Evolutionary conservation across 345 rosid genomes (phyloP).

Genomic region (Alliaria petiolata): DNA sequence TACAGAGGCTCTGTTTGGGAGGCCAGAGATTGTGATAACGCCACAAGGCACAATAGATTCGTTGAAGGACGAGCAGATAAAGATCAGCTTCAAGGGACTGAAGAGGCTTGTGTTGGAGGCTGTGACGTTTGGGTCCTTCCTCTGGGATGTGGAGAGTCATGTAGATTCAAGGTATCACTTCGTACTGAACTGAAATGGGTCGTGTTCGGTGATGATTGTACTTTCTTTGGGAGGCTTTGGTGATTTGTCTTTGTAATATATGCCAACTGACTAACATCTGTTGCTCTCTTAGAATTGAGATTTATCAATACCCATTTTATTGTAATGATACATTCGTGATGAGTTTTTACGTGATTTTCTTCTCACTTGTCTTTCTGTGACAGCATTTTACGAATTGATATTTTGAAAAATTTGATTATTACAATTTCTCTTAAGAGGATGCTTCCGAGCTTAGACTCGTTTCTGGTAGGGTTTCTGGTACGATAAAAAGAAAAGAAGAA

Average conservation of each 20-base stretch:
- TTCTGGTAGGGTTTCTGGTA: too few species aligned
- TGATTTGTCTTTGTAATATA: constrained; percentile 18
- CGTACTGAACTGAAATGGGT: constrained; percentile 49
- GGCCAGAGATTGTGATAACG: constrained; percentile 77
- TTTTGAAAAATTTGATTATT: too few species aligned
- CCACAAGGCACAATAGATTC: constrained; percentile 76
- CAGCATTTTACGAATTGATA: too few species aligned
- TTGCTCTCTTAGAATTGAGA: neutral
- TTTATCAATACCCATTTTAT: neutral
- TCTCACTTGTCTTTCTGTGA: too few species aligned
- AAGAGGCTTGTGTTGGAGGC: constrained; percentile 94
- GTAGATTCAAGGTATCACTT: constrained; percentile 97
- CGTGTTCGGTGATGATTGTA: neutral
- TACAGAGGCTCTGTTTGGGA: constrained; percentile 93
- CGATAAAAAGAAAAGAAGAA: too few species aligned
- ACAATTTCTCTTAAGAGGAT: too few species aligned
- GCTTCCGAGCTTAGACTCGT: too few species aligned
- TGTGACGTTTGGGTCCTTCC: constrained; percentile 92
- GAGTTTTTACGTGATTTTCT: too few species aligned
- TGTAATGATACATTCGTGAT: neutral
- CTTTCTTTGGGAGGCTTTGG: constrained; percentile 10
- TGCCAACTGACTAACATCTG: constrained; percentile 3
- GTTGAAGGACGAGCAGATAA: constrained; percentile 59
- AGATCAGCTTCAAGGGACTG: constrained; percentile 79
- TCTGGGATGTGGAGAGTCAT: constrained; percentile 94